Evolutionary conservation across 2,329 filamentous ascomycete genomes (phyloP), one percentile per base, ranked within the genome.

Genomic region (Fusarium compactum): DNA sequence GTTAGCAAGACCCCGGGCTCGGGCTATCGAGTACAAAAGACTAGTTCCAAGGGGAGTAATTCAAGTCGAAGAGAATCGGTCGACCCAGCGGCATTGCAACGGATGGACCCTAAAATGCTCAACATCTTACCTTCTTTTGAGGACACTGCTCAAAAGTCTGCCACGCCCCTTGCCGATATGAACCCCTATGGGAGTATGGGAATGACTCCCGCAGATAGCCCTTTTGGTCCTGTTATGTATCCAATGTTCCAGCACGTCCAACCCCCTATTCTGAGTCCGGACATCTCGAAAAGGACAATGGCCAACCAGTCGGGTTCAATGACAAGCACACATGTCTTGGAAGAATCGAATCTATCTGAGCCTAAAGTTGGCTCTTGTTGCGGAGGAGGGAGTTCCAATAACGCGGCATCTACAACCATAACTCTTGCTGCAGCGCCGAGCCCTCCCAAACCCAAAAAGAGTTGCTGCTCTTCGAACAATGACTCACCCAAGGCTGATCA

Each of bases 41-140:
- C 81, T 5, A 72, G 70, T 12, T 74, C 80, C 12, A 84, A 81
- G 70, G 71, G 65, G 25, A 73, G 75, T 7, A 72, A 74, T 16
- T 59, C 63, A 22, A 63, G 66, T 38, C 81, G 82, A 55, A 88
- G 85, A 71, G 83, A 81, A 59, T 86, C 86, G 1, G 83, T 86
- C 70, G 86, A 87, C 64, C 77, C 83, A 1, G 74, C 79, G 4
- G 81, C 80, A 12, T 76, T 90, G 18, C 82, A 84, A 50, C 82
- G 86, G 62, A 87, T 89, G 79, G 85, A 89, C 68, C 79, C 82
- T n/a, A 83, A 78, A 68, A 84, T 83, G 62, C 75, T 87, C 62
- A 89, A 87, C 72, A 77, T 88, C 50, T 59, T 85, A 47, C 77
- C 81, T 5, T 74, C 79, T 15, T 78, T 74, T 51, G 76, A 73